Base-by-base conservation (phyloP, 2,329 filamentous ascomycete genomes). In the Phaeosphaeriaceae sp. region DNA sequence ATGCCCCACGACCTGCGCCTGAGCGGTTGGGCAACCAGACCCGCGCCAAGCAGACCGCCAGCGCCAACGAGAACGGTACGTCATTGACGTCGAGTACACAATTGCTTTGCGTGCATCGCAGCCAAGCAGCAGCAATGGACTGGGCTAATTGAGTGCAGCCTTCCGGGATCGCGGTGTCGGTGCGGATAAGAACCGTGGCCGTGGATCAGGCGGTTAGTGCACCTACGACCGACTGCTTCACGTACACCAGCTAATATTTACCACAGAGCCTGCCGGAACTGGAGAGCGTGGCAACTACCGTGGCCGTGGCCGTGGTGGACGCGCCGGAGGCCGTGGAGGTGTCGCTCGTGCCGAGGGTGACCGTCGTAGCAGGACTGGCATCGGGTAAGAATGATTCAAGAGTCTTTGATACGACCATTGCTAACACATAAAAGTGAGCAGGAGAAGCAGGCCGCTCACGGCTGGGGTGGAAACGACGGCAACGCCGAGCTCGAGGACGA, bases 101-200 rank as follows among this genome's bases (percentile, higher is more conserved):
- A 42, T 21, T n/a, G 5, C 31, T 51, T 27, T 20, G 17, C 10
- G 19, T 50, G 48, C 44, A 22, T 19, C 22, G 41, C 9, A 2
- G n/a, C 6, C 20, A 25, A 27, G 44, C 44, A 24, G 21, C 21
- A 51, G 20, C 40, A 13, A 27, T 49, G 55, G 57, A 46, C 44
- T 44, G 25, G 45, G 59, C 72, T 75, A 63, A 76, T 50, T 41
- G 36, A 55, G 41, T 57, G 24, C 72, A 97, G 93, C 92, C 78
- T 95, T 93, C 89, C 92, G 91, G 79, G 92, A 97, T 84, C 91
- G 91, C 78, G 88, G 87, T 76, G 92, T 89, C 77, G 93, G 93
- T 71, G 85, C 88, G 77, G 85, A 87, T 75, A 89, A 86, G 85
- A 97, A 97, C 88, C 91, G 92, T 73, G 85, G 84, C 79, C 91